A percentile compares a stretch with the other conserved stretches of the same genome.
Conservation (phyloP, 257 asterid species). For the Galeopsis tetrahit region DNA sequence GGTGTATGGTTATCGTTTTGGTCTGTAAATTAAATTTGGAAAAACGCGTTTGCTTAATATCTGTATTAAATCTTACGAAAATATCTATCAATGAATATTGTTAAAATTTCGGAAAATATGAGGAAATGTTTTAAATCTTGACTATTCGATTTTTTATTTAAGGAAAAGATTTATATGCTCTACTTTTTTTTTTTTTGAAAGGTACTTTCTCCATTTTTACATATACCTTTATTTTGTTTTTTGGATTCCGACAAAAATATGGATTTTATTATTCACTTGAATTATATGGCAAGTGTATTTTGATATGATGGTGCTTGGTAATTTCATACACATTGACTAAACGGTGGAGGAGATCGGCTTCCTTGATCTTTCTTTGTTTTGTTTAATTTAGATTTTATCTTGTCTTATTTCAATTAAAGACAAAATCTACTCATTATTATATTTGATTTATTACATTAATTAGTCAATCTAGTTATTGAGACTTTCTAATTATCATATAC, state of each 20-base stretch:
- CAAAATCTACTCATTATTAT: too few species aligned
- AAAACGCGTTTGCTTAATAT: conserved; percentile 43
- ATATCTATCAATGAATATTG: neutral
- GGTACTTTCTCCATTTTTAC: neutral
- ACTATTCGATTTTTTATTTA: too few species aligned
- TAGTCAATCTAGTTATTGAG: too few species aligned
- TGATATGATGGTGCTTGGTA: conserved; percentile 34
- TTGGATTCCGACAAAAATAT: neutral
- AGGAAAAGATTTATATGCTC: too few species aligned
- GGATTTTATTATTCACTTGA: neutral
- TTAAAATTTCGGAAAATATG: neutral
- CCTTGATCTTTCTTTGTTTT: neutral
- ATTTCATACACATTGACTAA: conserved; percentile 30
- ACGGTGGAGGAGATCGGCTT: neutral
- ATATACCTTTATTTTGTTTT: neutral
- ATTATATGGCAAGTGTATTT: conserved; percentile 3
- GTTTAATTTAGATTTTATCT: neutral
- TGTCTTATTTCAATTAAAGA: neutral
- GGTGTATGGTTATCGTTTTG: neutral
- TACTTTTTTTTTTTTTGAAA: too few species aligned
- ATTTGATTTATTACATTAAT: too few species aligned
- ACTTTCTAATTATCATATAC: too few species aligned
- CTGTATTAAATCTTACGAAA: neutral
- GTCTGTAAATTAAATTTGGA: neutral
- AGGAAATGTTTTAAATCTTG: too few species aligned